phyloP scores from a whole-genome alignment of 148 eudicot genomes.

The Silene conica region DNA sequence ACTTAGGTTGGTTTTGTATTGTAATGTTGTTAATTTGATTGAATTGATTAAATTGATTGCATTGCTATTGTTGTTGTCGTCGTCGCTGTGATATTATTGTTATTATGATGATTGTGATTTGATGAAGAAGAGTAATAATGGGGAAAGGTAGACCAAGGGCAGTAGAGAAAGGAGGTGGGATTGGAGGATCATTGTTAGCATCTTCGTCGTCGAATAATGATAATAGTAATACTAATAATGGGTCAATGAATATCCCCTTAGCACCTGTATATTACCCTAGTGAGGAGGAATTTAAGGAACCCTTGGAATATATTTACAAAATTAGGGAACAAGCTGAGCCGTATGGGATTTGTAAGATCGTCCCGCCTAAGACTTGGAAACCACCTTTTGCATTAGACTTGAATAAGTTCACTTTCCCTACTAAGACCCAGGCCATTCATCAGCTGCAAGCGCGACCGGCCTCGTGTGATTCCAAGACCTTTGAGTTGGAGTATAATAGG shows the following conservation, averaged over 20 bases:
- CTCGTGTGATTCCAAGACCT: conserved; percentile 84
- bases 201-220: conserved; percentile 17
- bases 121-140: conserved; percentile 41
- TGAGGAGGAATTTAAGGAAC: conserved; percentile 94
- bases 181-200: conserved; percentile 40
- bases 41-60: conserved; percentile 2
- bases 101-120: neutral
- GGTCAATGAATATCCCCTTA: conserved; percentile 47
- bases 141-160: conserved; percentile 97
- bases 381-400: conserved; percentile 82
- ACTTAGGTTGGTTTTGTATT: neutral
- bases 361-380: conserved; percentile 88
- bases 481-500: conserved; percentile 79
- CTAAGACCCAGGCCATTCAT: conserved; percentile 91
- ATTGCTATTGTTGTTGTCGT: neutral
- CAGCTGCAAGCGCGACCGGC: conserved; percentile 82
- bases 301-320: conserved; percentile 73
- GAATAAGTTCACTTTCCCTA: conserved; percentile 62
- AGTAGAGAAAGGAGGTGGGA: conserved; percentile 78
- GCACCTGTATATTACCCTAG: conserved; percentile 88
- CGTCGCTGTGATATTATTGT: neutral
- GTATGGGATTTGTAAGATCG: conserved; percentile 89
- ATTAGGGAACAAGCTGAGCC: conserved; percentile 90
- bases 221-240: conserved; percentile 29
- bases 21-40: neutral